phyloP scores from a whole-genome alignment of 257 asterid species.

The Anisodus tanguticus region DNA sequence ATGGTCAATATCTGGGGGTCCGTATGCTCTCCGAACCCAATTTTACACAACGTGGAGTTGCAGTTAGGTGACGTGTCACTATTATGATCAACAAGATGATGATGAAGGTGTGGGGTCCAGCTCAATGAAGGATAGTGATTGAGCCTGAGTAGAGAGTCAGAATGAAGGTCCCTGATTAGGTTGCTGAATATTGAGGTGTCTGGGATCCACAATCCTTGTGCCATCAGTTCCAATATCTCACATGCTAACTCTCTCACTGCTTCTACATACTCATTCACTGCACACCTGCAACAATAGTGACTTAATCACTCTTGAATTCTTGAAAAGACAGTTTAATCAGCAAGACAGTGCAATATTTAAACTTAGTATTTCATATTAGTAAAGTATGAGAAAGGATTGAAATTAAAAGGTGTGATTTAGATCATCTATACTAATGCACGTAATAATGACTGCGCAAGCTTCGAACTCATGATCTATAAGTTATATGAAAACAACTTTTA shows the following conservation, averaged over 20 bases:
- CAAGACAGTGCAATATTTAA: too few relatives aligned
- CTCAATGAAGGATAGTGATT: slow-evolving; percentile 63
- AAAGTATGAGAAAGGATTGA: too few relatives aligned
- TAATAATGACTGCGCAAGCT: too few relatives aligned
- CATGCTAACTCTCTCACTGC: slow-evolving; percentile 65
- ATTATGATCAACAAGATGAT: neutral
- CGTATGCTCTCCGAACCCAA: slow-evolving; percentile 88
- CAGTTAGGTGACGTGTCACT: neutral
- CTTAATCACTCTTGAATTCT: too few relatives aligned
- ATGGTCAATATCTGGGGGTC: slow-evolving; percentile 92
- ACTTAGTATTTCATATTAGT: too few relatives aligned
- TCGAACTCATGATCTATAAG: too few relatives aligned
- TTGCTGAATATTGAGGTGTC: slow-evolving; percentile 43
- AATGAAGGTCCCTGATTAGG: slow-evolving; percentile 48
- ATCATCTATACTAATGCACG: too few relatives aligned
- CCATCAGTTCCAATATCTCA: slow-evolving; percentile 65
- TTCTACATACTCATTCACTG: slow-evolving; percentile 56
- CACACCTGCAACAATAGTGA: slow-evolving; percentile 41
- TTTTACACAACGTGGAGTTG: neutral
- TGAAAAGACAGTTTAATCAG: too few relatives aligned
- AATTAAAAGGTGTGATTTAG: too few relatives aligned
- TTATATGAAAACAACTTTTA: too few relatives aligned
- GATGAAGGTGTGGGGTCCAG: neutral
- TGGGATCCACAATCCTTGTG: slow-evolving; percentile 52
- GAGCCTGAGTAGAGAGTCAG: slow-evolving; percentile 66